These are phyloP conservation scores for Berkeleyomyces rouxiae DNA, from an alignment of 2,329 filamentous ascomycete species.

Conservation along the genomic window DNA sequence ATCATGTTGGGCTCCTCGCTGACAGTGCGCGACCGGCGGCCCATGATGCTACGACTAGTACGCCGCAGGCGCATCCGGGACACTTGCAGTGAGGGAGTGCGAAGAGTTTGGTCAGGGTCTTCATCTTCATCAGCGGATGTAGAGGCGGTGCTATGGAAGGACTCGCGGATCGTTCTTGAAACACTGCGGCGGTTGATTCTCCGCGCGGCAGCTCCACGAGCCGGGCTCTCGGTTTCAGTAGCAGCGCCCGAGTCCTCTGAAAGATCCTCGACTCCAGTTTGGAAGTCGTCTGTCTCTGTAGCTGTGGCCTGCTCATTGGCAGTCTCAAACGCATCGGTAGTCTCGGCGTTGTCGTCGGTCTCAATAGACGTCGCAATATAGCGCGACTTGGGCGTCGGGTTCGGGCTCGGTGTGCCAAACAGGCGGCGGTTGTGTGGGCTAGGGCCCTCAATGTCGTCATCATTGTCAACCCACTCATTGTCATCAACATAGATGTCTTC, in stretches of 20 bases:
- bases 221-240: slow-evolving; percentile 65
- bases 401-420: slow-evolving; percentile 12
- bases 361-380: slow-evolving; percentile 1
- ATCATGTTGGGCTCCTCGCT: slow-evolving; percentile 42
- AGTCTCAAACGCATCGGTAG: slow-evolving; percentile 49
- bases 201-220: slow-evolving; percentile 25
- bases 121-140: slow-evolving; percentile 58
- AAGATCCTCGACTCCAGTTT: slow-evolving; percentile 72
- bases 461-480: slow-evolving; percentile 78
- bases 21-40: slow-evolving; percentile 41
- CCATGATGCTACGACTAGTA: slow-evolving; percentile 44
- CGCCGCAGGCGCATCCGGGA: slow-evolving; percentile 53
- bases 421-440: slow-evolving; percentile 5
- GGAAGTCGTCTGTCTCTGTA: slow-evolving; percentile 88
- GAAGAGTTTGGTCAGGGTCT: slow-evolving; percentile 35
- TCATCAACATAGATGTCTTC: slow-evolving; percentile 72
- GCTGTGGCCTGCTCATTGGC: slow-evolving; percentile 50
- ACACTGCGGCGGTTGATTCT: slow-evolving; percentile 28
- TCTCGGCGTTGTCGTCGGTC: slow-evolving; percentile 41
- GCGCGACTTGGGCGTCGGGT: not conserved
- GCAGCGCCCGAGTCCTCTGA: slow-evolving; percentile 51
- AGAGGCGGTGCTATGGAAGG: slow-evolving; percentile 76
- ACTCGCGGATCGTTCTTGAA: slow-evolving; percentile 40
- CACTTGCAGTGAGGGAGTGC: slow-evolving; percentile 45
- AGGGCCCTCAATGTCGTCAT: slow-evolving; percentile 21